Base-by-base conservation (phyloP, 805 yeast species). In the Metschnikowia vanudenii region DNA sequence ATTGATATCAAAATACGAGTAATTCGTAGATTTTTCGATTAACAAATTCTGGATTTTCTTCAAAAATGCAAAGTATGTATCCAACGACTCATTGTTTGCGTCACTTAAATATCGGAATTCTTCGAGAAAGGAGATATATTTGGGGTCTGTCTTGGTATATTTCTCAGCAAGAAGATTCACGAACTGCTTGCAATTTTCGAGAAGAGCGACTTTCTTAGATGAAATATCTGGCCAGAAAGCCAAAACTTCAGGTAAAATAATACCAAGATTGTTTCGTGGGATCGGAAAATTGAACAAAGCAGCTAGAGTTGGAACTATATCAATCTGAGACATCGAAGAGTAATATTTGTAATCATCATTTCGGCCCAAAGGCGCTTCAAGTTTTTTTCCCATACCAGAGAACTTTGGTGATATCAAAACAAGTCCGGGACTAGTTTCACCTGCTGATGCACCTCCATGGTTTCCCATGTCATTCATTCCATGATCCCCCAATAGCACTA, bases 401-500 rank as follows among this genome's bases (percentile, higher is more conserved):
- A 90, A 76, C 54, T 76, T 76, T 8, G 84, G 80, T 0, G 97
- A 84, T 0, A 86, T 68, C 36, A 92, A 74, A 1, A 82, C 68
- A 58, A 94, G 57, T 0, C 85, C 97, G 1, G 99, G 85, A 13
- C 90, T 85, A 0, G 97, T 92, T 64, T 94, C 99, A 1, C 97
- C 96, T 0, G 75, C 3, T 1, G 97, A 86, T 0, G 97, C 88
- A 1, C 98, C 99, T 7, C 99, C 99, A 63, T 94, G 98, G 57
- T 91, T 92, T 1, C 97, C 97, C 3, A 85, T 79, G 43, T 90
- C 95, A 60, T 90, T 90, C 97, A 91, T 91, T 3, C 97, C 98
- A 63, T 91, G 98, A 57, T 91, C 98, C 0, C 98, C 98, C 73
- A 87, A 68, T 0, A 91, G 78, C 4, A 91, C 78, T 18, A 92